A percentile compares a stretch with the other conserved stretches of the same genome.
phyloP scores from a whole-genome alignment of 2,329 filamentous ascomycete species.

The Penicillium olsonii region DNA sequence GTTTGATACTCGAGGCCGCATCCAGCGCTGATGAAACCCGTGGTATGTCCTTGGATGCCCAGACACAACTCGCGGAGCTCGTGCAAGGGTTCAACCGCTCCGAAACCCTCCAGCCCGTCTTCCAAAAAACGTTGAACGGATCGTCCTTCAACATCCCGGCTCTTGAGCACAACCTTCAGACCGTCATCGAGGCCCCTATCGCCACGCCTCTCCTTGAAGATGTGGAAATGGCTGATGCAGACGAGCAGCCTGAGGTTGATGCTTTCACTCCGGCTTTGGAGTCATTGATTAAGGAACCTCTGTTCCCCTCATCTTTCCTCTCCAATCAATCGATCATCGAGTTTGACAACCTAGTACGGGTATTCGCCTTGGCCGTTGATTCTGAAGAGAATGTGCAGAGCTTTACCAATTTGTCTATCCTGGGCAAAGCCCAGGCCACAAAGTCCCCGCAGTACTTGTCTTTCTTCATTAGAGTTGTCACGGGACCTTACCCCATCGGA shows the following conservation, averaged over 20 bases:
- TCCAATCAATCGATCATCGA: conserved; percentile 31
- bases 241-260: conserved; percentile 29
- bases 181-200: conserved; percentile 63
- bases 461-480: conserved; percentile 76
- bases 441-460: conserved; percentile 69
- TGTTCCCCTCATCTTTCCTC: conserved; percentile 42
- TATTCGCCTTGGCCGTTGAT: conserved; percentile 37
- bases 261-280: conserved; percentile 36
- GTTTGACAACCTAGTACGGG: conserved; percentile 41
- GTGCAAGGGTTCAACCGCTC: conserved; percentile 68
- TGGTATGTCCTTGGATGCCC: conserved; percentile 47
- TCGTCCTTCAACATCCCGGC: conserved; percentile 71
- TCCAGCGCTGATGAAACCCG: conserved; percentile 50
- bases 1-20: conserved; percentile 35
- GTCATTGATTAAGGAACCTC: conserved; percentile 30
- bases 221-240: conserved; percentile 51
- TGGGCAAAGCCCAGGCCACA: conserved; percentile 47
- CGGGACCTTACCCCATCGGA: conserved; percentile 67
- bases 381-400: conserved; percentile 32
- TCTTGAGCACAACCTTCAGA: conserved; percentile 73
- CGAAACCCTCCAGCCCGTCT: conserved; percentile 61
- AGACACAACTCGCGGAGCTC: conserved; percentile 65
- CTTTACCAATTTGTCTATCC: conserved; percentile 42
- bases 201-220: conserved; percentile 55
- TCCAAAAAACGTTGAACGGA: conserved; percentile 67